Evolutionary conservation across 1,284 basidiomycete species (phyloP), one percentile per base, ranked within the genome.

Genomic region (Puccinia coronata): DNA sequence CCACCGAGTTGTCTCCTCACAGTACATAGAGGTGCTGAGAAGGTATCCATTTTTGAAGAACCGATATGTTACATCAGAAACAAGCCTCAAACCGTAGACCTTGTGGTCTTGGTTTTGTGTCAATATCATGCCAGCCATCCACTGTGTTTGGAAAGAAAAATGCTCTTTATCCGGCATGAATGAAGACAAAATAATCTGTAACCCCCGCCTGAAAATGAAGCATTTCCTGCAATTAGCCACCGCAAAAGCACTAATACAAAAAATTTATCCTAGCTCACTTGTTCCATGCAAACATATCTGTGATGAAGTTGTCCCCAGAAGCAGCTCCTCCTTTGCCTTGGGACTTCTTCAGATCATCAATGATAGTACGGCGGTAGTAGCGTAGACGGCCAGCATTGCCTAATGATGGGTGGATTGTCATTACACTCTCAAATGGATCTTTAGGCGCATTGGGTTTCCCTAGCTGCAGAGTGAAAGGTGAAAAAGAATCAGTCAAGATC

Each of bases 41-140:
- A 74, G 28, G 31, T 53, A 55, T 2, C 49, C 71, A 9, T 11
- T 74, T n/a, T 51, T 28, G 49, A 74, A 74, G 36, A 74, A 57
- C 69, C 43, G 47, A 16, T 71, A 71, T 3, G 69, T 71, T 23
- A 71, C 69, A 49, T 47, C 41, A 9, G 43, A 71, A n/a, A 71
- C 16, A 9, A 72, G 70, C 25, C 70, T 49, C 25, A 12, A 39
- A 12, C 31, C 16, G 53, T 72, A 72, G 34, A 49, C 41, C 2
- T 43, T 39, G 39, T 43, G 36, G 61, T 72, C 55, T 43, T 47
- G 18, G 34, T 53, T 25, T 9, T 49, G 47, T 16, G 20, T 16
- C 16, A 72, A 18, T 18, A 72, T 25, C 39, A 16, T 11, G 5
- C 43, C 47, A 8, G 11, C 70, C 41, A n/a, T n/a, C n/a, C n/a